These are phyloP conservation scores for Sideroxylon spinosum DNA, from an alignment of 179 eudicot species.

Conservation along the genomic window DNA sequence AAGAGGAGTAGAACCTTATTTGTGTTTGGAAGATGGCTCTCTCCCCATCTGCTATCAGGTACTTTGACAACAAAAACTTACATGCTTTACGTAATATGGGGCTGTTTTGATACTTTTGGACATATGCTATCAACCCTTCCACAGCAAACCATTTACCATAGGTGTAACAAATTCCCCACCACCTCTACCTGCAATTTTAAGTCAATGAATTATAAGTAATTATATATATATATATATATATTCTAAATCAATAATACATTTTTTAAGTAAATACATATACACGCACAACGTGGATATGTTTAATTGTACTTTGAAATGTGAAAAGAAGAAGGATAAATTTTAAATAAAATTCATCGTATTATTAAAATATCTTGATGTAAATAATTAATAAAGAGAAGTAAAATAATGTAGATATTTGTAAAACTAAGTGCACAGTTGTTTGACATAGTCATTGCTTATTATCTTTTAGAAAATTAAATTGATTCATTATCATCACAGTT, in stretches of 20 bases:
- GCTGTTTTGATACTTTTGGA: constrained; percentile 45
- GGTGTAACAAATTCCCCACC: constrained; percentile 79
- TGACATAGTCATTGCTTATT: too few relatives aligned
- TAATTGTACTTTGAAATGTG: background rate
- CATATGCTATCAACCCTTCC: constrained; percentile 51
- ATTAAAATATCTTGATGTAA: too few relatives aligned
- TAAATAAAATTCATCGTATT: too few relatives aligned
- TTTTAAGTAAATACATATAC: too few relatives aligned
- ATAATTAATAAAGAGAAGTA: background rate
- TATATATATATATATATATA: too few relatives aligned
- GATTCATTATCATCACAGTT: too few relatives aligned
- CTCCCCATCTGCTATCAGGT: constrained; percentile 90
- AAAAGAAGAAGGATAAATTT: too few relatives aligned
- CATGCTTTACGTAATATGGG: constrained; percentile 59
- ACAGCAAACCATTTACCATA: constrained; percentile 82
- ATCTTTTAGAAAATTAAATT: too few relatives aligned
- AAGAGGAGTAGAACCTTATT: constrained; percentile 40
- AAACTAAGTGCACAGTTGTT: too few relatives aligned
- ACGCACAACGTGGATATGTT: too few relatives aligned
- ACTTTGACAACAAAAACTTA: constrained; percentile 65
- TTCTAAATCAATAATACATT: too few relatives aligned
- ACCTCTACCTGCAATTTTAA: constrained; percentile 51
- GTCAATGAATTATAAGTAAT: too few relatives aligned
- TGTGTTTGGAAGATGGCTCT: constrained; percentile 70
- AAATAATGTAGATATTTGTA: background rate